Evolutionary conservation across 2,329 filamentous ascomycete genomes (phyloP).

Genomic region (Aspergillus phoenicis): DNA sequence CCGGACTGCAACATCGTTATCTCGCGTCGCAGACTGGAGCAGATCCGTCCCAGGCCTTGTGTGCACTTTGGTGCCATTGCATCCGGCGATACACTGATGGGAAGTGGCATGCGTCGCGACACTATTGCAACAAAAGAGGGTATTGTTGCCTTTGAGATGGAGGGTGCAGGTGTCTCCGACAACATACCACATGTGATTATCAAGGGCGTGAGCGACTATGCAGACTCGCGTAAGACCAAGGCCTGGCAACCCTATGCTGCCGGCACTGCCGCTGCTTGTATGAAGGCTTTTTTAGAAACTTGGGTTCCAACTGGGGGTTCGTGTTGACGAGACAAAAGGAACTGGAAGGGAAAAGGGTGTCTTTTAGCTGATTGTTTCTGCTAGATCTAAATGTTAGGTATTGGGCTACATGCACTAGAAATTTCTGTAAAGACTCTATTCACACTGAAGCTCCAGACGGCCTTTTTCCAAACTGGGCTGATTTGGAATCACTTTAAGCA

Average conservation of each 20-base stretch:
- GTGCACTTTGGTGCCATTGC: slow-evolving; percentile 2
- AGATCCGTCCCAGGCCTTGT: too few relatives aligned
- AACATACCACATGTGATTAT: not conserved
- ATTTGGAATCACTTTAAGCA: too few relatives aligned
- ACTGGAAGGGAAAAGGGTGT: too few relatives aligned
- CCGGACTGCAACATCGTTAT: too few relatives aligned
- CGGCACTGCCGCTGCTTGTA: not conserved
- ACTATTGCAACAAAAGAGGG: not conserved
- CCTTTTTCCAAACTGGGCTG: too few relatives aligned
- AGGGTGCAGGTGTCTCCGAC: not conserved
- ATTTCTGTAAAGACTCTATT: too few relatives aligned
- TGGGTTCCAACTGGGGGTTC: not conserved
- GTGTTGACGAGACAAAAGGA: too few relatives aligned
- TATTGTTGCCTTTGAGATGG: slow-evolving; percentile 7
- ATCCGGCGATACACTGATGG: not conserved
- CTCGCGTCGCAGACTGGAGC: too few relatives aligned
- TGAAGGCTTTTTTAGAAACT: not conserved
- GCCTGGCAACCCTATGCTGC: slow-evolving; percentile 1
- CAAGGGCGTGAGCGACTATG: slow-evolving; percentile 7
- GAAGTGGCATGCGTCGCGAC: not conserved
- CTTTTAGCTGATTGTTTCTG: too few relatives aligned
- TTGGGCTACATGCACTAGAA: too few relatives aligned
- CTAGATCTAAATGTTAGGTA: too few relatives aligned
- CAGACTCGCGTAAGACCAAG: not conserved
- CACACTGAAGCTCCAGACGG: too few relatives aligned